phyloP scores from a whole-genome alignment of 139 green algal genomes.

The Chlorella sp. region DNA sequence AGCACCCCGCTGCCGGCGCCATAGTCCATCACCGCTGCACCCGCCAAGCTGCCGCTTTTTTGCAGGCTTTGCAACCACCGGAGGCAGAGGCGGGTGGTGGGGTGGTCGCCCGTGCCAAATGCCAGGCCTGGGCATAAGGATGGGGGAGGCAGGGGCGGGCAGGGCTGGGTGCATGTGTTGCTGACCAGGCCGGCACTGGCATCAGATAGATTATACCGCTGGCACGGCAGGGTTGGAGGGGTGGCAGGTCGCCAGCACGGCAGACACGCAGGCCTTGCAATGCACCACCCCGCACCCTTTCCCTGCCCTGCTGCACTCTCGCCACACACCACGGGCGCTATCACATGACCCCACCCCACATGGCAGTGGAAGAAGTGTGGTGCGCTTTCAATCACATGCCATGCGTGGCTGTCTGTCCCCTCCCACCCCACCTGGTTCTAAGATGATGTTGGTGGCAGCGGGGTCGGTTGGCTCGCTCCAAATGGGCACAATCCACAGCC shows the following conservation, averaged over 20 bases:
- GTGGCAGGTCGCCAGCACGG: too few relatives aligned
- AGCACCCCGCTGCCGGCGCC: slow-evolving; percentile 81
- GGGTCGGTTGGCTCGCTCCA: slow-evolving; percentile 64
- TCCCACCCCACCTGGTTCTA: slow-evolving; percentile 70
- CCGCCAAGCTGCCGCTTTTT: slow-evolving; percentile 1
- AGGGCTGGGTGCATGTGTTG: neutral
- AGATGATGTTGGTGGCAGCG: slow-evolving; percentile 70
- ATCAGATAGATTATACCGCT: neutral
- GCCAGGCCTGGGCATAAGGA: slow-evolving; percentile 70
- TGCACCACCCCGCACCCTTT: neutral
- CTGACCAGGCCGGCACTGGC: too few relatives aligned
- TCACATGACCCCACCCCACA: neutral
- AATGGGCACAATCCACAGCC: slow-evolving; percentile 77
- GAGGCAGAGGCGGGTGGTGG: slow-evolving; percentile 91
- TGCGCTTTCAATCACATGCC: too few relatives aligned
- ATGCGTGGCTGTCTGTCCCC: too few relatives aligned
- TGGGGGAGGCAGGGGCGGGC: neutral
- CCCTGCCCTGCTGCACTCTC: too few relatives aligned
- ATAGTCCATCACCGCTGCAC: slow-evolving; percentile 67
- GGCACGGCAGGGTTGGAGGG: neutral
- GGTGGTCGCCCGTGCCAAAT: slow-evolving; percentile 93
- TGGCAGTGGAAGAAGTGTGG: too few relatives aligned
- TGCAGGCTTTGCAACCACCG: slow-evolving; percentile 47
- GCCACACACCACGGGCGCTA: too few relatives aligned
- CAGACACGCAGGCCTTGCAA: neutral